Base-by-base conservation (phyloP, 805 yeast species). In the Starmerella sp. region DNA sequence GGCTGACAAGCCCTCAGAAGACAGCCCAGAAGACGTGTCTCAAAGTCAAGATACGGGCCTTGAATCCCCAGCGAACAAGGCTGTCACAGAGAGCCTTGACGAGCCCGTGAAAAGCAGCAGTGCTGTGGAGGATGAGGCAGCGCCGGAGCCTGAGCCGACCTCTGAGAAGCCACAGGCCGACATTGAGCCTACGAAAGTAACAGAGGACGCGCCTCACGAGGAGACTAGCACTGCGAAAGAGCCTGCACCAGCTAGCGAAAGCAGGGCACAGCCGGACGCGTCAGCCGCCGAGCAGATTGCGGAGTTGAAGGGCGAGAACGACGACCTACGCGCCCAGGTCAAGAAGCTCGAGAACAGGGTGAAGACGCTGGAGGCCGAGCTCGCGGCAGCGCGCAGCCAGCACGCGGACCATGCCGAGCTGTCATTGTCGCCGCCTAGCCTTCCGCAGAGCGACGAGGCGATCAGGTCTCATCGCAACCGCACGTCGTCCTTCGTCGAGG, bases 301-400 rank as follows among this genome's bases (percentile, higher is more conserved):
- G 14, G 51, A 66, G 34, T 65, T 72, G 32, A 66, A 70, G 53
- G 61, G 69, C 10, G 72, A 72, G 44, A 65, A 74, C 14, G 62
- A 60, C 5, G 60, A 65, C n/a, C 63, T 78, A 7, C 62, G 62
- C 29, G 58, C 61, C 6, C 65, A 73, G 51, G 57, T 73, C 29
- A 61, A 58, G 31, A 55, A 54, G 14, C 63, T 77, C 3, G 74
- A 74, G 45, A 57, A 64, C 32, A 75, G 75, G 51, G 57, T 35
- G 69, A 66, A 35, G 64, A 62, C 32, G 61, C 69, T 57, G 59
- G 62, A 49, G 55, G 57, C 48, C 53, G 68, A 46, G 53, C 49
- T 51, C 56, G 63, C 52, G 42, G 53, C 52, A 29, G 37, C 39
- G 37, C 63, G 41, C 54, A 51, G 49, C 35, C 64, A 62, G 9